Evolutionary conservation across 2,329 filamentous ascomycete genomes (phyloP), one percentile per base, ranked within the genome.

Genomic region (Colletotrichum abscissum): DNA sequence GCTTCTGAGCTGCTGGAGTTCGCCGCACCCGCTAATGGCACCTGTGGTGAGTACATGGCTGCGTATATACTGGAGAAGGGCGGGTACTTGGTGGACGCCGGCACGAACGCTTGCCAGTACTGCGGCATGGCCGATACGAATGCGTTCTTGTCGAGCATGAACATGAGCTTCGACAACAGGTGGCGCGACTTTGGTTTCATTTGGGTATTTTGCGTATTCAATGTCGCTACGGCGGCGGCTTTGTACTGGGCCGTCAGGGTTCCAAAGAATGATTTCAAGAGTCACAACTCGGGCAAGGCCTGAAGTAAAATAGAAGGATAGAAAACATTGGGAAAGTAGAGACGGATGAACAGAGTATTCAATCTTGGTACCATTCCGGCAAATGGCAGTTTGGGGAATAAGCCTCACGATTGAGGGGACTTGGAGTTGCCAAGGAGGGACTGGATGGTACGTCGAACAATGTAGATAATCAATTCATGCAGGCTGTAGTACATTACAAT

Each of bases 161-260:
- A 83, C 49, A 86, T 88, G 65, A 81, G 81, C 46, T 90, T 88
- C 70, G 78, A 77, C 52, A 76, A 88, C 49, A 78, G 87, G 16
- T 91, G 88, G 88, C 84, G 89, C 66, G 87, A 91, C 70, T 89
- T 86, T 69, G 88, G 88, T 0, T 79, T 91, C 2, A 80, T 89
- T 38, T 90, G 87, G 82, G 84, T 82, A 0, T 90, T 88, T 67
- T 83, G 88, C 46, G 78, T 82, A 1, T 87, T 88, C 76, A 90
- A 90, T 63, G 76, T 87, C n/a, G 78, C 80, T 19, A 85, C 82
- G 1, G 87, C 88, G 0, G 78, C 89, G 11, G 79, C 81, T 0
- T 76, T 89, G 42, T 89, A 89, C 74, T 89, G 84, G 84, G 57
- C 86, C 63, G 79, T 78, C 0, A 74, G 83, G 24, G 82, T 84